Evolutionary conservation across 768 basidiomycete species (phyloP).

Genomic region (Panus rudis): DNA sequence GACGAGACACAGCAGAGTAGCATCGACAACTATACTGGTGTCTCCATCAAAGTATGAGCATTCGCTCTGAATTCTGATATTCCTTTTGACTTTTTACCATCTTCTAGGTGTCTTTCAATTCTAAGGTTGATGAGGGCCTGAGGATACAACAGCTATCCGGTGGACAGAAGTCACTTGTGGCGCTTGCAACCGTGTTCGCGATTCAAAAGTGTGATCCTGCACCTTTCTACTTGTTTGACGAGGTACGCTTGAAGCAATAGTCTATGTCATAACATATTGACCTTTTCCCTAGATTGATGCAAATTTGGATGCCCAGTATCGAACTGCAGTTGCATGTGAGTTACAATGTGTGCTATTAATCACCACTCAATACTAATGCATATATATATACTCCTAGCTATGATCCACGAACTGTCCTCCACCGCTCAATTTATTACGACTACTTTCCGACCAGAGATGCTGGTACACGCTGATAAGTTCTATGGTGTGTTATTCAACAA

Average conservation of each 20-base stretch:
- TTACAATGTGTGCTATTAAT: constrained; percentile 10
- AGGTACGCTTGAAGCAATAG: too few relatives aligned
- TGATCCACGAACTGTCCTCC: constrained; percentile 87
- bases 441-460: constrained; percentile 96
- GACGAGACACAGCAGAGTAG: constrained; percentile 67
- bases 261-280: not conserved
- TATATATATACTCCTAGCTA: constrained; percentile 37
- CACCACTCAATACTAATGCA: not conserved
- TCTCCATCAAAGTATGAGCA: constrained; percentile 76
- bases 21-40: constrained; percentile 94
- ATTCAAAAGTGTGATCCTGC: constrained; percentile 99
- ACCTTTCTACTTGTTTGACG: constrained; percentile 99
- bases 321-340: constrained; percentile 92
- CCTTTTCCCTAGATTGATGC: constrained; percentile 71
- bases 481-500: constrained; percentile 96
- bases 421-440: constrained; percentile 97
- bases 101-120: constrained; percentile 94
- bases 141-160: constrained; percentile 96
- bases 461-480: constrained; percentile 92
- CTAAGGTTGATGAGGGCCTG: constrained; percentile 93
- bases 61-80: not conserved
- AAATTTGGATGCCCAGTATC: constrained; percentile 94
- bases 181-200: constrained; percentile 93
- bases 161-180: constrained; percentile 95
- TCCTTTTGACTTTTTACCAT: not conserved